Percentiles rank a stretch among this genome's conserved stretches.
These are phyloP conservation scores for Oenanthe sinensis DNA, from an alignment of 129 eudicot species.

Conservation along the genomic window DNA sequence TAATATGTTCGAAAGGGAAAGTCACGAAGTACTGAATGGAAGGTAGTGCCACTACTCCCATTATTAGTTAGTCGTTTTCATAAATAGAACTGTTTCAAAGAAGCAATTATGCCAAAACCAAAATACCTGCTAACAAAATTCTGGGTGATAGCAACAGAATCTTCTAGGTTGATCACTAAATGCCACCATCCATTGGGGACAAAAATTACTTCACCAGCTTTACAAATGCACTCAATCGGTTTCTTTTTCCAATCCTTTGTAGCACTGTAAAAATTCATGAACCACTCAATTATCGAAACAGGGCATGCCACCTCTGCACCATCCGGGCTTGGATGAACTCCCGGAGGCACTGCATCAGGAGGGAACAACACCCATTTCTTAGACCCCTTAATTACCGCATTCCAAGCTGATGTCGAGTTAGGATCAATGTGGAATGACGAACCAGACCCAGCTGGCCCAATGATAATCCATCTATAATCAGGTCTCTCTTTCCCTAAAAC, in stretches of 20 bases:
- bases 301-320: slow-evolving; percentile 99
- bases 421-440: slow-evolving; percentile 98
- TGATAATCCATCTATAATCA: slow-evolving; percentile 92
- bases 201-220: slow-evolving; percentile 91
- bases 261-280: slow-evolving; percentile 78
- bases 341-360: slow-evolving; percentile 92
- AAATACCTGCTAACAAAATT: slow-evolving; percentile 91
- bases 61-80: neutral
- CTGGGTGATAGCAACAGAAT: slow-evolving; percentile 91
- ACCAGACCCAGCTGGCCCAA: slow-evolving; percentile 97
- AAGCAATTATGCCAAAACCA: neutral
- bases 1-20: neutral
- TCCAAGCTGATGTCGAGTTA: slow-evolving; percentile 98
- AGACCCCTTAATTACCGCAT: slow-evolving; percentile 90
- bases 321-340: slow-evolving; percentile 94
- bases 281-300: slow-evolving; percentile 94
- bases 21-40: neutral
- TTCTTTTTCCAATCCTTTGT: slow-evolving; percentile 79
- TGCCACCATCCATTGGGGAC: slow-evolving; percentile 99
- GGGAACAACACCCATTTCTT: slow-evolving; percentile 95
- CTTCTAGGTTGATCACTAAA: slow-evolving; percentile 93
- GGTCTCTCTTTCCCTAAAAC: slow-evolving; percentile 88
- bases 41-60: neutral
- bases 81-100: neutral
- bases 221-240: slow-evolving; percentile 88